Evolutionary conservation across 2,329 filamentous ascomycete genomes (phyloP).

Genomic region (Cucurbitaria berberidis): DNA sequence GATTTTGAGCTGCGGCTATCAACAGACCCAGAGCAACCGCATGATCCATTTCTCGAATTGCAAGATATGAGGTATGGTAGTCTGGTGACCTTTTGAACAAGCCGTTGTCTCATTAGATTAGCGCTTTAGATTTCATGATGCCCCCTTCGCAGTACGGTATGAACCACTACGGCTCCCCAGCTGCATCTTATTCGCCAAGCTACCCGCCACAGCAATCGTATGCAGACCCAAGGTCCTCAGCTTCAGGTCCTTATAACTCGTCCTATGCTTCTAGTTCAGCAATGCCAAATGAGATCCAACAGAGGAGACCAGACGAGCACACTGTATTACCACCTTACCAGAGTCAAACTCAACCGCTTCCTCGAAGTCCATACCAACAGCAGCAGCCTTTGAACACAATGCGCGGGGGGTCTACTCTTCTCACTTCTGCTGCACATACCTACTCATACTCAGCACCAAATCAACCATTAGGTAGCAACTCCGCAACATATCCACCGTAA

Average conservation of each 20-base stretch:
- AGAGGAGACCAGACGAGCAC: slow-evolving; percentile 38
- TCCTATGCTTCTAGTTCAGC: slow-evolving; percentile 37
- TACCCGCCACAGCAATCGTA: slow-evolving; percentile 42
- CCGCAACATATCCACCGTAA: slow-evolving; percentile 44
- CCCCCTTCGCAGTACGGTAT: slow-evolving; percentile 49
- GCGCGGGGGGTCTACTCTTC: slow-evolving; percentile 37
- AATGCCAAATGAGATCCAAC: slow-evolving; percentile 29
- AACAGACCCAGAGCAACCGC: slow-evolving; percentile 27
- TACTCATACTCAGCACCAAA: slow-evolving; percentile 44
- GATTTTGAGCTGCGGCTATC: slow-evolving; percentile 28
- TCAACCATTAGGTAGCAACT: slow-evolving; percentile 36
- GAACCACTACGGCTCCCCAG: slow-evolving; percentile 44
- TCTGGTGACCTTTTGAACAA: not conserved
- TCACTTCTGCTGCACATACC: slow-evolving; percentile 32
- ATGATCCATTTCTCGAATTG: slow-evolving; percentile 29
- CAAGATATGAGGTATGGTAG: slow-evolving; percentile 49
- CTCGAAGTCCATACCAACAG: slow-evolving; percentile 44
- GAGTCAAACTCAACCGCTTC: slow-evolving; percentile 30
- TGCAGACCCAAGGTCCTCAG: slow-evolving; percentile 34
- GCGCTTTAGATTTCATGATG: slow-evolving; percentile 51
- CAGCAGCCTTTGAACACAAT: slow-evolving; percentile 38
- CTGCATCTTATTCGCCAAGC: slow-evolving; percentile 39
- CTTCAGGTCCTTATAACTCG: slow-evolving; percentile 36
- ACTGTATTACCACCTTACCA: slow-evolving; percentile 41
- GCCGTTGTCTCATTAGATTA: slow-evolving; percentile 26